A percentile compares a stretch with the other conserved stretches of the same genome.
Evolutionary conservation across 2,329 filamentous ascomycete genomes (phyloP).

Genomic region (Sordariomycetes sp.): DNA sequence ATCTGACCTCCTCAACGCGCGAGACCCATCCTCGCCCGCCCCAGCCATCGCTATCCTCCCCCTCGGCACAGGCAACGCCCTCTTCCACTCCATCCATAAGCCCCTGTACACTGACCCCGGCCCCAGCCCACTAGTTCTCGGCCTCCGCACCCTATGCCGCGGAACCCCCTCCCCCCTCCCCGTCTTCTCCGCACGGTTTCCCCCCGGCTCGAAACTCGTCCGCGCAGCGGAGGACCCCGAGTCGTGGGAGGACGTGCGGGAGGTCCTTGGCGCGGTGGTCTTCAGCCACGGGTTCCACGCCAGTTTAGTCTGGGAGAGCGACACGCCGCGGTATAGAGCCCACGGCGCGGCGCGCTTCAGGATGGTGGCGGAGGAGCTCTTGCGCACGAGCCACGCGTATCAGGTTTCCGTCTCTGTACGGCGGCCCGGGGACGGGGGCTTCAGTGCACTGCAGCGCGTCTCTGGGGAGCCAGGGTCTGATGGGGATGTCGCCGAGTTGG

Average conservation of each 20-base stretch:
- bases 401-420: conserved; percentile 25
- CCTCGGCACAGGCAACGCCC: conserved; percentile 51
- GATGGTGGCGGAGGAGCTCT: conserved; percentile 67
- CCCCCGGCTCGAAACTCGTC: conserved; percentile 38
- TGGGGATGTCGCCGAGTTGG: conserved; percentile 34
- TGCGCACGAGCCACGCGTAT: conserved; percentile 42
- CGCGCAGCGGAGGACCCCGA: conserved; percentile 15
- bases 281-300: conserved; percentile 86
- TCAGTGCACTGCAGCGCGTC: conserved; percentile 10
- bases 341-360: conserved; percentile 68
- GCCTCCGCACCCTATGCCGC: conserved; percentile 37
- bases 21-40: conserved; percentile 7
- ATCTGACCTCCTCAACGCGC: conserved; percentile 65
- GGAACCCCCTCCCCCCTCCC: conserved; percentile 44
- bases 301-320: conserved; percentile 78
- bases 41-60: conserved; percentile 38
- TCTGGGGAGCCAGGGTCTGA: conserved; percentile 11
- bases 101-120: conserved; percentile 29
- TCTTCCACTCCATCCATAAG: conserved; percentile 49
- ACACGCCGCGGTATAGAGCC: conserved; percentile 67
- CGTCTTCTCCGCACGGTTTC: conserved; percentile 48
- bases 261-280: conserved; percentile 66
- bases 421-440: conserved; percentile 7
- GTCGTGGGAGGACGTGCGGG: conserved; percentile 11
- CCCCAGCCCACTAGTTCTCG: conserved; percentile 30